Evolutionary conservation across 805 yeast species (phyloP).

Genomic region (Spathaspora gorwiae): DNA sequence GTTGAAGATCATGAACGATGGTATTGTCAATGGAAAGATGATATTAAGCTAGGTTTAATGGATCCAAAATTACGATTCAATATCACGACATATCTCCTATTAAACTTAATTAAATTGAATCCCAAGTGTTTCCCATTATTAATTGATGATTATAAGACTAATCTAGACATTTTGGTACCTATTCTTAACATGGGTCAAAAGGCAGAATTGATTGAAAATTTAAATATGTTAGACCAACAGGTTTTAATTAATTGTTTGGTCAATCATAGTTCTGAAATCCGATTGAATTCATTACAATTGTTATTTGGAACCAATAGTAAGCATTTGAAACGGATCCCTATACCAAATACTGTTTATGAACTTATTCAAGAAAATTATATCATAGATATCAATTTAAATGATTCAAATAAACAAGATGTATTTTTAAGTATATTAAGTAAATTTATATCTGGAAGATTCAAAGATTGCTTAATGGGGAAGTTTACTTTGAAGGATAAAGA

Average conservation of each 20-base stretch:
- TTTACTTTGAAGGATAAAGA: background rate
- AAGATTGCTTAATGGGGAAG: slow-evolving; percentile 49
- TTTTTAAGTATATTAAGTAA: slow-evolving; percentile 58
- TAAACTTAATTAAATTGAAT: slow-evolving; percentile 55
- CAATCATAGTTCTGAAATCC: slow-evolving; percentile 35
- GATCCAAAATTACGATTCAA: slow-evolving; percentile 36
- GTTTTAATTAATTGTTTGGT: slow-evolving; percentile 30
- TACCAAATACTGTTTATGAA: slow-evolving; percentile 43
- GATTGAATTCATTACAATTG: slow-evolving; percentile 58
- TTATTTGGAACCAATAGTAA: slow-evolving; percentile 54
- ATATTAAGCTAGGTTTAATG: slow-evolving; percentile 31
- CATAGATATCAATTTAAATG: slow-evolving; percentile 53
- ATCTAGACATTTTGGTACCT: slow-evolving; percentile 44
- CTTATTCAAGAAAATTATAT: slow-evolving; percentile 34
- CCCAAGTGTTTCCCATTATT: slow-evolving; percentile 24
- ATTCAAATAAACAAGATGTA: slow-evolving; percentile 48
- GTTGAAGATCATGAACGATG: slow-evolving; percentile 35
- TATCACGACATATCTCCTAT: slow-evolving; percentile 57
- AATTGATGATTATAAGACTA: slow-evolving; percentile 18
- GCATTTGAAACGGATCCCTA: slow-evolving; percentile 45
- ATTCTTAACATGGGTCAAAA: slow-evolving; percentile 63
- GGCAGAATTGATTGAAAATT: slow-evolving; percentile 20
- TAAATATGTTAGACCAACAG: slow-evolving; percentile 3
- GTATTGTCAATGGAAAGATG: slow-evolving; percentile 48
- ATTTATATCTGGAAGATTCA: slow-evolving; percentile 53